Evolutionary conservation across 1,139 yeast species (phyloP).

Genomic region (Taiozyma sp.): DNA sequence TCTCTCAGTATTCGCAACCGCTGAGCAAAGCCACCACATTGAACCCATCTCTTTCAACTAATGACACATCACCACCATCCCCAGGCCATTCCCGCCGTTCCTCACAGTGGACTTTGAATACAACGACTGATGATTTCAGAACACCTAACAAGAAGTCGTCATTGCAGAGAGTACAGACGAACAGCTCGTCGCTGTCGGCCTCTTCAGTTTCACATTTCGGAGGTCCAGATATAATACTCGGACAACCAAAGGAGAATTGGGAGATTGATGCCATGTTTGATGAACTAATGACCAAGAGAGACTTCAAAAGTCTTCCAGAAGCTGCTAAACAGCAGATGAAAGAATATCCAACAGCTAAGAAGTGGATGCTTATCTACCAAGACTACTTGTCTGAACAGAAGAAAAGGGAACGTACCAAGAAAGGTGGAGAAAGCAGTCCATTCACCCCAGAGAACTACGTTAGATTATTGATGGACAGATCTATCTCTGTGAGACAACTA

Average conservation of each 20-base stretch:
- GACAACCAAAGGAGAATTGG: conserved; percentile 51
- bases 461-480: conserved; percentile 61
- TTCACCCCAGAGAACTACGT: conserved; percentile 72
- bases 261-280: conserved; percentile 64
- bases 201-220: conserved; percentile 1
- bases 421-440: conserved; percentile 23
- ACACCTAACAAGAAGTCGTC: conserved; percentile 18
- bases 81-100: conserved; percentile 23
- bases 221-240: conserved; percentile 32
- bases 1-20: conserved; percentile 19
- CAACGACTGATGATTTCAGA: conserved; percentile 9
- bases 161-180: conserved; percentile 19
- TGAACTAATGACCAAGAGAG: conserved; percentile 75
- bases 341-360: conserved; percentile 68
- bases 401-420: conserved; percentile 40
- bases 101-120: conserved; percentile 17
- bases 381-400: conserved; percentile 76
- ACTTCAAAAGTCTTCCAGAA: conserved; percentile 72
- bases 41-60: conserved; percentile 14
- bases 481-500: conserved; percentile 64
- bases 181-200: conserved; percentile 10
- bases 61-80: conserved; percentile 20
- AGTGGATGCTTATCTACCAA: conserved; percentile 90
- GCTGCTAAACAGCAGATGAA: conserved; percentile 77
- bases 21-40: conserved; percentile 20